Evolutionary conservation across 768 basidiomycete species (phyloP), one percentile per base, ranked within the genome.

Genomic region (Boletus insuetus): DNA sequence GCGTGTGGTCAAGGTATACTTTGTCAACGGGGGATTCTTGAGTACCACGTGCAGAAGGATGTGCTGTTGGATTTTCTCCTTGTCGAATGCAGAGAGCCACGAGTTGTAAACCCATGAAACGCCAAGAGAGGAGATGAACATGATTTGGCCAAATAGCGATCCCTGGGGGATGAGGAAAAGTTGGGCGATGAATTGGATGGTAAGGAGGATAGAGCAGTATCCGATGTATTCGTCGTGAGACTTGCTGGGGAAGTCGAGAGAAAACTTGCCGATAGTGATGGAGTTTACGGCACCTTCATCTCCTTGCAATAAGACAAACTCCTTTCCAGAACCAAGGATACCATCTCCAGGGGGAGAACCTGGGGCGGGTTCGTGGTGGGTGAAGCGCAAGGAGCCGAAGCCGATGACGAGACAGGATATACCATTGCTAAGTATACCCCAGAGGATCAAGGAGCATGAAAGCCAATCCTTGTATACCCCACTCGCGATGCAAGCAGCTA

Each of bases 71-170:
- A 63, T 49, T 38, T 58, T 55, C 20, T 61, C 62, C 34, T 58
- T 61, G 32, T 77, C 75, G 67, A 77, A 61, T 9, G 61, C 58
- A 6, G 68, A 65, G 29, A 71, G 56, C 26, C 45, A 67, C 16
- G 56, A 57, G 43, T 65, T 71, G 55, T 70, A 69, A 6, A 58
- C 11, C 65, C 65, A 68, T 14, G 69, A 68, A 5, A 65, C 58
- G 2, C 44, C 69, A 9, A 71, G 62, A 1, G 67, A 60, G 4
- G 50, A 20, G 17, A 71, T 49, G 55, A 71, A 70, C 62, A 70
- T 54, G 50, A 69, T 51, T 50, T 71, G 69, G 1, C 69, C 69
- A 19, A 70, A 69, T 12, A 69, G 51, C 5, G 57, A 51, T n/a
- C 53, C 63, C 44, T 68, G 65, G 2, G 69, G 68, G 19, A 68